Evolutionary conservation across 805 yeast species (phyloP), one percentile per base, ranked within the genome.

Genomic region (Zygosaccharomyces pseudorouxii): DNA sequence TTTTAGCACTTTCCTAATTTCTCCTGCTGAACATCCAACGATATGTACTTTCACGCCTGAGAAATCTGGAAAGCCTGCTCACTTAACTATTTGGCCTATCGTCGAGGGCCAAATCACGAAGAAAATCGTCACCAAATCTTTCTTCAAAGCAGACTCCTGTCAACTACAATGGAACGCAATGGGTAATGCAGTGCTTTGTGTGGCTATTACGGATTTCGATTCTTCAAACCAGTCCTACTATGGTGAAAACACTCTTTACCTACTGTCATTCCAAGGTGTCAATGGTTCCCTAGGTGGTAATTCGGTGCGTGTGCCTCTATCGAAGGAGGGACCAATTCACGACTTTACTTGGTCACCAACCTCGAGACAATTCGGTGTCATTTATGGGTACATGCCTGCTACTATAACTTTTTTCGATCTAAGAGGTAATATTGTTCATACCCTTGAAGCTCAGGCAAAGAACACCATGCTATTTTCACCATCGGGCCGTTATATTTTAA

Each of bases 261-360:
- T 93, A 51, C 76, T 95, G 56, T 64, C 69, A 4, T 66, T 66
- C 59, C 68, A 65, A 50, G 70, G 70, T 45, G 69, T 64, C 27
- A 66, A 66, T 38, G 96, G 96, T 51, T 86, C 93, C 56, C 89
- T 95, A 30, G 96, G 97, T 11, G 80, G 90, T 35, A 90, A 88
- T 60, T 96, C 92, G 63, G 86, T 89, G 47, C 78, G 96, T 62
- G 90, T 93, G 60, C 78, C 82, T 49, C 79, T 93, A 59, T 89
- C 87, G 54, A 84, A 87, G 59, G 96, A 89, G 63, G 98, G 98
- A 28, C 98, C 99, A 39, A 89, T 93, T 58, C 97, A 93, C 71
- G 99, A 93, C 68, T 87, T 92, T 53, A 83, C 93, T 19, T 93
- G 99, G 99, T 86, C 96, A 22, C 97, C 98, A 50, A 81, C 89